A percentile compares a stretch with the other conserved stretches of the same genome.
Evolutionary conservation across 2,329 filamentous ascomycete genomes (phyloP).

Genomic region (Neopestalotiopsis rosae): DNA sequence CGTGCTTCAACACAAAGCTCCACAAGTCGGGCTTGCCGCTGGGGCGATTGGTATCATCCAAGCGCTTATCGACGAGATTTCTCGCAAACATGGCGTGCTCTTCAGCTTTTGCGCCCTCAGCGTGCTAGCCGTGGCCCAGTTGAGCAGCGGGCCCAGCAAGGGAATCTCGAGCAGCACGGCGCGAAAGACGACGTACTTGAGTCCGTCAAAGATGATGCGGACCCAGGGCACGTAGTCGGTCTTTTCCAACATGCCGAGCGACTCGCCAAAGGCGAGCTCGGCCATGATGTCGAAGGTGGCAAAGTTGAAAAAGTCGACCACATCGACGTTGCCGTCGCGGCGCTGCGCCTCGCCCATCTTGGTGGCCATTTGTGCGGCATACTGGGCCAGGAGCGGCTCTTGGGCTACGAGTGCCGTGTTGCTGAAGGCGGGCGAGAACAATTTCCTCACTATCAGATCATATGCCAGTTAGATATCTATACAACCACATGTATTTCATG

Average conservation of each 20-base stretch:
- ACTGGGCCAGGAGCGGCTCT: conserved; percentile 26
- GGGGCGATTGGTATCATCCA: neutral
- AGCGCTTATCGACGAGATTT: conserved; percentile 8
- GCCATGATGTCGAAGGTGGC: conserved; percentile 22
- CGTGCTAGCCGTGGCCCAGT: conserved; percentile 4
- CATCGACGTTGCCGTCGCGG: conserved; percentile 19
- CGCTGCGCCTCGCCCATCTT: conserved; percentile 17
- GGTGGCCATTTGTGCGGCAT: conserved; percentile 25
- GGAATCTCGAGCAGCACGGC: neutral
- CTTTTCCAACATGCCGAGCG: conserved; percentile 25
- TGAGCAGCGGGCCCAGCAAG: neutral
- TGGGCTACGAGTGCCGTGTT: conserved; percentile 26
- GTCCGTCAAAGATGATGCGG: conserved; percentile 21
- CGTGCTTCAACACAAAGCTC: conserved; percentile 21
- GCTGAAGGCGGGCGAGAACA: conserved; percentile 27
- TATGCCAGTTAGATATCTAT: too few relatives aligned
- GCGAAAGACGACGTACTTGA: conserved; percentile 7
- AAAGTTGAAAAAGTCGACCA: conserved; percentile 25
- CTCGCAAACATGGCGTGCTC: conserved; percentile 2
- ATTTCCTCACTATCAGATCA: conserved; percentile 5
- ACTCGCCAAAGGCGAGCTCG: conserved; percentile 25
- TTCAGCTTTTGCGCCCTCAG: neutral
- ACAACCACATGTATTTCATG: too few relatives aligned
- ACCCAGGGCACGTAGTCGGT: conserved; percentile 25
- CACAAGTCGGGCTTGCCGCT: conserved; percentile 10